A percentile compares a stretch with the other conserved stretches of the same genome.
These are phyloP conservation scores for Scheffersomyces illinoinensis DNA, from an alignment of 1,139 yeast genomes.

Conservation along the genomic window DNA sequence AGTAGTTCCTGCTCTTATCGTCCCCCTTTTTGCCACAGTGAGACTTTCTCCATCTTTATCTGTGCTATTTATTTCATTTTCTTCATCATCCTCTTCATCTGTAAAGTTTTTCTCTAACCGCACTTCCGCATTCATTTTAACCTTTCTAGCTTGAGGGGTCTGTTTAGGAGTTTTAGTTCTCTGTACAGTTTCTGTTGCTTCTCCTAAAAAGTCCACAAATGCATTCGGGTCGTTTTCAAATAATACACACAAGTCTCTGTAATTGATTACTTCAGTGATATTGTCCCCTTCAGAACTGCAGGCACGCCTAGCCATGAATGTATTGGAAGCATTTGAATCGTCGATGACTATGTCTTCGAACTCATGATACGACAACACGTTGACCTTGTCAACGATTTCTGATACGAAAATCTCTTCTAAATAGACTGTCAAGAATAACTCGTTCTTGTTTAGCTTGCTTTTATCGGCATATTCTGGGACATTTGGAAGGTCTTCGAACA, in stretches of 20 bases:
- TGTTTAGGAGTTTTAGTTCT: neutral
- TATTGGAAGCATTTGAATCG: constrained; percentile 25
- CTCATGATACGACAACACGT: constrained; percentile 31
- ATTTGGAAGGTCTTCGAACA: constrained; percentile 15
- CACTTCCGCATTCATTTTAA: neutral
- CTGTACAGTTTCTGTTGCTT: constrained; percentile 12
- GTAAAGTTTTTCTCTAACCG: constrained; percentile 5
- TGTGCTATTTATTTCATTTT: neutral
- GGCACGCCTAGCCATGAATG: constrained; percentile 41
- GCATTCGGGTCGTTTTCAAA: constrained; percentile 24
- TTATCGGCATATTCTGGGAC: constrained; percentile 7
- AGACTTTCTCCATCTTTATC: neutral
- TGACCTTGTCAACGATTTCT: constrained; percentile 32
- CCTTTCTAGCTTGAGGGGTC: neutral
- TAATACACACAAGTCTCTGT: constrained; percentile 23
- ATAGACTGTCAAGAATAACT: constrained; percentile 45
- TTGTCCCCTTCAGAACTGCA: constrained; percentile 32
- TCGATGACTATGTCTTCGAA: constrained; percentile 24
- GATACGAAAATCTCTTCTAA: constrained; percentile 30
- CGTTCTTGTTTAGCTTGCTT: constrained; percentile 22
- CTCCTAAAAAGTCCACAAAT: constrained; percentile 19
- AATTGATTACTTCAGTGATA: constrained; percentile 38
- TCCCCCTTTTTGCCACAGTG: neutral
- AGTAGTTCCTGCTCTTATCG: constrained; percentile 1
- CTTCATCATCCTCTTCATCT: constrained; percentile 5